phyloP scores from a whole-genome alignment of 768 basidiomycete species.

The Suillus fuscotomentosus region DNA sequence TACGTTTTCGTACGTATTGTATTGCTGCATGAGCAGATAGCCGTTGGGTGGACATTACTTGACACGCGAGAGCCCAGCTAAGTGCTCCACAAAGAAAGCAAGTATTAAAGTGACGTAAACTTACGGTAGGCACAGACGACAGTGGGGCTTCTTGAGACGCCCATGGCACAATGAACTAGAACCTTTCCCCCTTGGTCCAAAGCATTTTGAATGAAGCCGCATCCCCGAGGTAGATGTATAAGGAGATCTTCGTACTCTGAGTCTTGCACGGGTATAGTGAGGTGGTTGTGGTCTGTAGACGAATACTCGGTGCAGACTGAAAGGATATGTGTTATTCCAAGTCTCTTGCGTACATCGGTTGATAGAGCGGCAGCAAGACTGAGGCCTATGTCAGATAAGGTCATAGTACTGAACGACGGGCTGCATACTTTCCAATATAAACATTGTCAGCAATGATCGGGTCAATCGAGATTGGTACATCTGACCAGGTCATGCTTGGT shows the following conservation, averaged over 20 bases:
- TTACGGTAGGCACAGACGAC: conserved; percentile 55
- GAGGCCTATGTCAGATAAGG: conserved; percentile 1
- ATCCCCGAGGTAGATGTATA: conserved; percentile 58
- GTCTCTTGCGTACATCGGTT: conserved; percentile 23
- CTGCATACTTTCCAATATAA: conserved; percentile 36
- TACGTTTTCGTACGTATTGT: conserved; percentile 48
- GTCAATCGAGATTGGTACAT: conserved; percentile 24
- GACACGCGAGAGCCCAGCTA: conserved; percentile 1
- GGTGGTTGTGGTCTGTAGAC: conserved; percentile 39
- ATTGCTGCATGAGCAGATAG: conserved; percentile 45
- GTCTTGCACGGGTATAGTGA: conserved; percentile 39
- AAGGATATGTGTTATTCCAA: conserved; percentile 53
- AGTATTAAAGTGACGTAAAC: conserved; percentile 20
- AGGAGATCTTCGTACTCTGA: conserved; percentile 56
- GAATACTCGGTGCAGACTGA: conserved; percentile 58
- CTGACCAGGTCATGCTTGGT: conserved; percentile 26
- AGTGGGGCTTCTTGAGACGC: conserved; percentile 66
- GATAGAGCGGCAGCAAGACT: conserved; percentile 35
- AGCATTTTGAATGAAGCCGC: conserved; percentile 62
- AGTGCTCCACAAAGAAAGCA: conserved; percentile 3
- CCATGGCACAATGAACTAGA: conserved; percentile 74
- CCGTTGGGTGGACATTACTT: conserved; percentile 52
- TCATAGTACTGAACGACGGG: not conserved
- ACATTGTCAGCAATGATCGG: conserved; percentile 30
- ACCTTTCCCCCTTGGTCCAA: conserved; percentile 51